phyloP scores from a whole-genome alignment of 176 grass and related monocot genomes.

The Areca catechu region DNA sequence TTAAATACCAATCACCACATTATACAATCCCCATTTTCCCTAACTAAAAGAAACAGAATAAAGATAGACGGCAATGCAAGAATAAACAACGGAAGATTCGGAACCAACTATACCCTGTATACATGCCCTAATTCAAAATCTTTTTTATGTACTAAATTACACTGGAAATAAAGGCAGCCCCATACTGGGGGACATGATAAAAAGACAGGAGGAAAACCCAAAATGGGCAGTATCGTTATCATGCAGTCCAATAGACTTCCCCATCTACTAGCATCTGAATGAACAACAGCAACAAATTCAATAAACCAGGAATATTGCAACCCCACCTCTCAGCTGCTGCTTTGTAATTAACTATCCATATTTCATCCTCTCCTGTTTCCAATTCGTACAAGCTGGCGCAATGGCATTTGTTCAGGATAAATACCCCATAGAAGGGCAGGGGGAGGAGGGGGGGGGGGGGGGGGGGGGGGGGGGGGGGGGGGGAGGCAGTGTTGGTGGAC shows the following conservation, averaged over 20 bases:
- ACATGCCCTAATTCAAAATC: slow-evolving; percentile 49
- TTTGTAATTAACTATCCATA: too few relatives aligned
- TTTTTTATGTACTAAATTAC: slow-evolving; percentile 53
- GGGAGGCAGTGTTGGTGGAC: neutral
- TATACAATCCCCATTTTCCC: slow-evolving; percentile 31
- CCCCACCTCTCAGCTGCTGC: too few relatives aligned
- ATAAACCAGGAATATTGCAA: too few relatives aligned
- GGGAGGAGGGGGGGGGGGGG: neutral
- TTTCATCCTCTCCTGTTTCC: neutral
- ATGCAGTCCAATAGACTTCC: slow-evolving; percentile 13
- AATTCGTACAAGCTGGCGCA: neutral
- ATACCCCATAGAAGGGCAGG: slow-evolving; percentile 2
- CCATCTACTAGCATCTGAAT: neutral
- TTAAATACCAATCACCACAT: neutral
- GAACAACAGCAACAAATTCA: too few relatives aligned
- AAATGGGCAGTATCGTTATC: neutral
- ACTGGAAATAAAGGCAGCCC: slow-evolving; percentile 30
- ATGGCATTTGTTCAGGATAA: neutral
- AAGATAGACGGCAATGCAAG: slow-evolving; percentile 10
- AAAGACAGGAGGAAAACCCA: slow-evolving; percentile 26
- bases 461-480: neutral
- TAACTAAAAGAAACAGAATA: slow-evolving; percentile 19
- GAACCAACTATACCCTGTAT: slow-evolving; percentile 59
- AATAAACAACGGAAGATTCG: slow-evolving; percentile 14
- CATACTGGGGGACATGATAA: slow-evolving; percentile 17